A percentile compares a stretch with the other conserved stretches of the same genome.
Evolutionary conservation across 805 yeast genomes (phyloP).

Genomic region (Kregervanrija pseudodelftensis): DNA sequence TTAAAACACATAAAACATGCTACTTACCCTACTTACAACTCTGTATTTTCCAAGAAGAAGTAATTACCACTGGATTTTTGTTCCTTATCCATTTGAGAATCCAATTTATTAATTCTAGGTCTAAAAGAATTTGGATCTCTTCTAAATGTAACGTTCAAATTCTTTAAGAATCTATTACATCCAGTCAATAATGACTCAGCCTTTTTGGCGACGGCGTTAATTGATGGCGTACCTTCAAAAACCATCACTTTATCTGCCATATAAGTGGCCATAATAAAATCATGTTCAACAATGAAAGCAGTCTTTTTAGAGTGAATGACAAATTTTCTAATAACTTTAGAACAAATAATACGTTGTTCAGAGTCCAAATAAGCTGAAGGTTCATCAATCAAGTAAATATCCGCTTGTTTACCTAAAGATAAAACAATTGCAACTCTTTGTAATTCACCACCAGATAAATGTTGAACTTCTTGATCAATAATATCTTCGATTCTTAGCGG

Average conservation of each 20-base stretch:
- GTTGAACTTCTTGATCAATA: constrained; percentile 96
- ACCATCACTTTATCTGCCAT: constrained; percentile 98
- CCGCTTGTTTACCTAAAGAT: constrained; percentile 91
- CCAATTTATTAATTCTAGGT: constrained; percentile 97
- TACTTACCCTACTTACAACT: constrained; percentile 18
- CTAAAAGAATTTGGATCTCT: constrained; percentile 98
- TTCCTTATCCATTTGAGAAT: constrained; percentile 98
- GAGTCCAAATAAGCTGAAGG: constrained; percentile 99
- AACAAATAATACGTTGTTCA: constrained; percentile 98
- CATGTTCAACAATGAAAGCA: constrained; percentile 99
- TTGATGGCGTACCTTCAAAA: constrained; percentile 91
- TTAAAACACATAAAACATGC: too few species aligned
- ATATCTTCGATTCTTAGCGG: constrained; percentile 91
- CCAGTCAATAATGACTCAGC: constrained; percentile 96
- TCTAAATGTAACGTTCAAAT: constrained; percentile 95
- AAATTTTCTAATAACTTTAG: constrained; percentile 96
- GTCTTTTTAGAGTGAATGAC: constrained; percentile 95
- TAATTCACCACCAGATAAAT: constrained; percentile 98
- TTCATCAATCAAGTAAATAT: constrained; percentile 94
- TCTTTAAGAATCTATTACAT: constrained; percentile 94
- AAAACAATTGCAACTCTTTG: constrained; percentile 98
- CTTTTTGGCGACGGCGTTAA: constrained; percentile 72
- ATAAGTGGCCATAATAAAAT: constrained; percentile 99
- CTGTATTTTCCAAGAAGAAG: constrained; percentile 81
- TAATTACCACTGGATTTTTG: constrained; percentile 89